phyloP scores from a whole-genome alignment of 306 rosid genomes.

The Pyrus betulifolia region DNA sequence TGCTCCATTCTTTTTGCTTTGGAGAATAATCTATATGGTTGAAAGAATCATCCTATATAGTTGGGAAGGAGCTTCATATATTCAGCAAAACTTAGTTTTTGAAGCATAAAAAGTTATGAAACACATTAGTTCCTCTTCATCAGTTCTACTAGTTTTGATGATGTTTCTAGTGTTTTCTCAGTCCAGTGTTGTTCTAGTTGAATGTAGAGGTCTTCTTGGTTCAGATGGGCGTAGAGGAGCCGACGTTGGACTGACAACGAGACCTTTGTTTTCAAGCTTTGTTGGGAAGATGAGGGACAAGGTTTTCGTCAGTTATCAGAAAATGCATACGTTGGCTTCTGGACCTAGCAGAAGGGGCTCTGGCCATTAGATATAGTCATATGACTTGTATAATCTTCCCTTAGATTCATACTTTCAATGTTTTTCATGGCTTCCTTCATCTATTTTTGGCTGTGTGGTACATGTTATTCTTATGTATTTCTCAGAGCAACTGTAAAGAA shows the following conservation, averaged over 20 bases:
- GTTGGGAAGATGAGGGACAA: background rate
- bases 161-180: conserved; percentile 27
- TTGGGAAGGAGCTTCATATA: background rate
- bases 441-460: background rate
- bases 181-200: conserved; percentile 11
- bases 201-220: conserved; percentile 29
- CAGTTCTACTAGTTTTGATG: conserved; percentile 18
- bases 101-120: conserved; percentile 33
- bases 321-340: conserved; percentile 50
- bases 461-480: background rate
- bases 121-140: background rate
- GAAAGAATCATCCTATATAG: conserved; percentile 10
- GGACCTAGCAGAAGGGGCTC: conserved; percentile 83
- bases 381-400: background rate
- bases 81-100: background rate
- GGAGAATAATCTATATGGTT: conserved; percentile 18
- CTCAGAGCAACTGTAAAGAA: background rate
- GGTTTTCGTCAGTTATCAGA: conserved; percentile 23
- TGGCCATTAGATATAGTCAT: conserved; percentile 44
- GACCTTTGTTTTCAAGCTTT: background rate
- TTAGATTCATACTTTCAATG: background rate
- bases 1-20: conserved; percentile 36
- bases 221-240: conserved; percentile 3
- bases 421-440: background rate
- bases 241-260: background rate